Conservation (phyloP, 768 basidiomycete genomes). For the Boletus sensibilis region DNA sequence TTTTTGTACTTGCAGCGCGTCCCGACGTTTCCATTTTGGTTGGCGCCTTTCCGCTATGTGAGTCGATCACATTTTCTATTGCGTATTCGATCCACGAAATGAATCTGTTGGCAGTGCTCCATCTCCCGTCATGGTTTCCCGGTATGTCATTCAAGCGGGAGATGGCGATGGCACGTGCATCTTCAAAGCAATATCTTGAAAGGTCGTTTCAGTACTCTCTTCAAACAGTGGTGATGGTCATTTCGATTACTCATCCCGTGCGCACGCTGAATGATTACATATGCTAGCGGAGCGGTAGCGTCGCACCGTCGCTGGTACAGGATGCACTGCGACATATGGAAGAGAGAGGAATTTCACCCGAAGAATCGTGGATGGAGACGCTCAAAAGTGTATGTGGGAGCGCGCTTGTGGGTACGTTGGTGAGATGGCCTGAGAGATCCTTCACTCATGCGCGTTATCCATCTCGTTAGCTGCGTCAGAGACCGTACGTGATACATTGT, state of each 20-base stretch:
- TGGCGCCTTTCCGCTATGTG: background rate
- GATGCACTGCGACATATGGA: constrained; percentile 1
- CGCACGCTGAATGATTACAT: background rate
- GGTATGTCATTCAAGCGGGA: constrained; percentile 4
- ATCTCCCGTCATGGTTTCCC: constrained; percentile 6
- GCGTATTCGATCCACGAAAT: background rate
- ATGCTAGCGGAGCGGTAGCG: background rate
- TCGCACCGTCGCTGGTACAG: background rate
- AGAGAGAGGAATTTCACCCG: background rate
- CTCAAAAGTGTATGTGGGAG: constrained; percentile 4
- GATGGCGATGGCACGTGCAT: background rate
- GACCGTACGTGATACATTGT: background rate
- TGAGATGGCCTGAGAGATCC: background rate
- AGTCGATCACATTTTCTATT: background rate
- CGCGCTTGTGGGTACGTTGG: constrained; percentile 3
- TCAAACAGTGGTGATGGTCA: background rate
- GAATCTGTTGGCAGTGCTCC: background rate
- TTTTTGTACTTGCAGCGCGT: background rate
- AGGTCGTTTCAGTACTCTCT: constrained; percentile 1
- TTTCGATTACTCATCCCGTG: background rate
- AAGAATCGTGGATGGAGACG: background rate
- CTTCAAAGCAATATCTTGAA: background rate
- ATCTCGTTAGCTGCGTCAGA: constrained; percentile 3
- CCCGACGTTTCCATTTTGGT: background rate
- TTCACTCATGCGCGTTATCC: background rate